Percentiles rank a stretch among this genome's conserved stretches.
Evolutionary conservation across 176 grass and related monocot species (phyloP).

Genomic region (Raddia distichophylla): DNA sequence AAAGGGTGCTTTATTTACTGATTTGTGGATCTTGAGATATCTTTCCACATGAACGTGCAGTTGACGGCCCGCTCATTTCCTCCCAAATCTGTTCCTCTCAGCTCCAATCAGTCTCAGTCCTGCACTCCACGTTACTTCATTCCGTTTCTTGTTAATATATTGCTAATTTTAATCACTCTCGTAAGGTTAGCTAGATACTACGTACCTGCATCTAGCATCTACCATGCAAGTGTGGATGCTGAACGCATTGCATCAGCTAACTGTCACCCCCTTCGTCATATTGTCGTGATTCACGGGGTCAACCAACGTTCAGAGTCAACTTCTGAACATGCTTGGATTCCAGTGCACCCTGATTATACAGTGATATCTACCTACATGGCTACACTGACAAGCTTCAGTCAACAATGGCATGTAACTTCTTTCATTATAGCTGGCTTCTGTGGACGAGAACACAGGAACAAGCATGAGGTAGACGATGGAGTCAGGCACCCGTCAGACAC

Average conservation of each 20-base stretch:
- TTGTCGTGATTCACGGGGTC: slow-evolving; percentile 26
- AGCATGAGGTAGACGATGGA: neutral
- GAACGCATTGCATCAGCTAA: neutral
- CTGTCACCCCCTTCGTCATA: slow-evolving; percentile 42
- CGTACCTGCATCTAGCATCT: neutral
- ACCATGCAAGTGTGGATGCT: neutral
- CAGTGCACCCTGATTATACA: neutral
- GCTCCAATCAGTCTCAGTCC: neutral
- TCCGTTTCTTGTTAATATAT: neutral
- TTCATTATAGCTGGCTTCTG: neutral
- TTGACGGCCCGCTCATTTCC: neutral
- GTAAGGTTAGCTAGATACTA: neutral
- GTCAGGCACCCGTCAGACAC: neutral
- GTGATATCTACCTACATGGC: neutral
- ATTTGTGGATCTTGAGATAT: neutral
- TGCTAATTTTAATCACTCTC: neutral
- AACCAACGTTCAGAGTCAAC: slow-evolving; percentile 33
- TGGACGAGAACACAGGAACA: neutral
- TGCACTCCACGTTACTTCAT: slow-evolving; percentile 30
- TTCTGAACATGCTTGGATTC: slow-evolving; percentile 27
- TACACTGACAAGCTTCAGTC: neutral
- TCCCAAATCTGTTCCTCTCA: neutral
- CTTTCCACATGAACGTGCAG: neutral
- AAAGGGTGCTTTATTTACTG: neutral
- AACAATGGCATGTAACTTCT: neutral